Percentiles rank a stretch among this genome's conserved stretches.
phyloP scores from a whole-genome alignment of 2,329 filamentous ascomycete species.

The Claviceps cyperi region DNA sequence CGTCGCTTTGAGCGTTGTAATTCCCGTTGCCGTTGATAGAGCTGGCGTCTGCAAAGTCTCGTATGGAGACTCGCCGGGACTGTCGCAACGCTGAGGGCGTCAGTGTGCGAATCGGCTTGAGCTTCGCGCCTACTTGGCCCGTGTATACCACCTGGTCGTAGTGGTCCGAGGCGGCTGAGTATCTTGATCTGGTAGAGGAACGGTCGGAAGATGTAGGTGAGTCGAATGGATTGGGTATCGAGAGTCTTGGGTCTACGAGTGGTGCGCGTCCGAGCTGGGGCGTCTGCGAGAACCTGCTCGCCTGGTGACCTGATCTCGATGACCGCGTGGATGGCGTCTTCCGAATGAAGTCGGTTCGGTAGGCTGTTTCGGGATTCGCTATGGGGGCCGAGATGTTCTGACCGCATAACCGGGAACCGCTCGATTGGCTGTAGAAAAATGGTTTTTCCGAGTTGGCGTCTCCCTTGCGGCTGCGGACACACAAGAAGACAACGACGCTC shows the following conservation, averaged over 20 bases:
- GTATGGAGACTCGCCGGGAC: slow-evolving; percentile 16
- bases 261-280: neutral
- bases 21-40: slow-evolving; percentile 16
- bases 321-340: slow-evolving; percentile 14
- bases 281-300: neutral
- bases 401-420: slow-evolving; percentile 11
- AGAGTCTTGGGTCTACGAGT: slow-evolving; percentile 10
- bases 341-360: slow-evolving; percentile 40
- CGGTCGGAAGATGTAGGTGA: slow-evolving; percentile 16
- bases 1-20: slow-evolving; percentile 3
- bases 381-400: slow-evolving; percentile 46
- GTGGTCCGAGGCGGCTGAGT: slow-evolving; percentile 13
- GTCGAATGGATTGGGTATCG: slow-evolving; percentile 23
- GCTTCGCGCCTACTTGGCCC: slow-evolving; percentile 14
- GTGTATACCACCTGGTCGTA: slow-evolving; percentile 12
- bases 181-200: slow-evolving; percentile 9
- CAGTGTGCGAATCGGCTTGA: slow-evolving; percentile 27
- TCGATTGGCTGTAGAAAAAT: slow-evolving; percentile 7
- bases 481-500: slow-evolving; percentile 26
- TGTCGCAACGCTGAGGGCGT: slow-evolving; percentile 12
- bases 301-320: slow-evolving; percentile 6
- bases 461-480: slow-evolving; percentile 18
- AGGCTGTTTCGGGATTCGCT: slow-evolving; percentile 22
- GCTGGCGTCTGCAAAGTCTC: slow-evolving; percentile 28
- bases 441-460: slow-evolving; percentile 9